Evolutionary conservation across 2,329 filamentous ascomycete species (phyloP), one percentile per base, ranked within the genome.

Genomic region (Neofusicoccum umdonicola): DNA sequence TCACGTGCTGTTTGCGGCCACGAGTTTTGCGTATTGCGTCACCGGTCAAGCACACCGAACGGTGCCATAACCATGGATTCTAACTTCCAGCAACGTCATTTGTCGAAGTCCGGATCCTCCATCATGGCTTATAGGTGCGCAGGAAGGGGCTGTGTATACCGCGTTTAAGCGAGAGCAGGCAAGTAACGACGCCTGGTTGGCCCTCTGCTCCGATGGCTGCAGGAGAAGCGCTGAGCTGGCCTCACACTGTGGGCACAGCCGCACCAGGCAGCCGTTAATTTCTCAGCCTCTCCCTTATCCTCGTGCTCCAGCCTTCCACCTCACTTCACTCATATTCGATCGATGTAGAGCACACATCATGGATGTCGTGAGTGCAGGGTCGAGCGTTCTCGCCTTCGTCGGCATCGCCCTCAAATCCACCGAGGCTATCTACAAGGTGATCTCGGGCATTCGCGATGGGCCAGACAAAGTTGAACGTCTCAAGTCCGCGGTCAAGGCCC

Each of bases 401-500:
- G 41, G 50, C 2, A 5, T 64, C 47, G 61, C 61, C 12, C 35
- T 63, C 35, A 48, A 63, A 31, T 41, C 45, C n/a, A 63, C 61
- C 12, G 42, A 63, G 31, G 9, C 42, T 6, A 15, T 63, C 48
- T 56, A 56, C 35, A 52, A 45, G 37, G n/a, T 19, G 4, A 42
- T 45, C 12, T 54, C 47, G 7, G 37, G 48, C 35, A 37, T 47
- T 12, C 44, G 19, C 11, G 37, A 56, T 17, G 61, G 48, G 1
- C 61, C 61, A 12, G 35, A 54, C 19, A 50, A 54, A 31, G 41
- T 63, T 13, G 15, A 52, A 12, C 8, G 35, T 2, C 45, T 56
- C 13, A n/a, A 9, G 15, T 52, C 45, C 1, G 48, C 48, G 2
- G 22, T 39, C 6, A 22, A 3, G 9, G 50, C 35, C 15, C 50